Evolutionary conservation across 2,329 filamentous ascomycete species (phyloP).

Genomic region (Byssothecium circinans): DNA sequence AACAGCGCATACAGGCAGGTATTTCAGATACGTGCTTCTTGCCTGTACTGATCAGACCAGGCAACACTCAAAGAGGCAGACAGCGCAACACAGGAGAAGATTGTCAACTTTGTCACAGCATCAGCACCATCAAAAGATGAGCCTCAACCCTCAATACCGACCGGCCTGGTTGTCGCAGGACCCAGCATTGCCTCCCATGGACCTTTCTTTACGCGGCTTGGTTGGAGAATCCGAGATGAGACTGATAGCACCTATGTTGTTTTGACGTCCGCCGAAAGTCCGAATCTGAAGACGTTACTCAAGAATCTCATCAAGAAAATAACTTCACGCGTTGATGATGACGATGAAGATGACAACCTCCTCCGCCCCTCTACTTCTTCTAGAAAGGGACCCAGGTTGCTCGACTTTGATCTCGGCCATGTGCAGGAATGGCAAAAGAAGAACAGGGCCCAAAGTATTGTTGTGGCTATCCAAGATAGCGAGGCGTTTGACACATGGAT

Average conservation of each 20-base stretch:
- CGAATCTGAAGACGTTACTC: slow-evolving; percentile 71
- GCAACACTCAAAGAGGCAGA: slow-evolving; percentile 45
- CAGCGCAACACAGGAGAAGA: slow-evolving; percentile 42
- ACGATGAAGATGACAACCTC: slow-evolving; percentile 52
- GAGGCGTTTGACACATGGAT: slow-evolving; percentile 76
- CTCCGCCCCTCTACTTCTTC: slow-evolving; percentile 17
- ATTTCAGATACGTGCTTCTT: not conserved
- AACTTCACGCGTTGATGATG: slow-evolving; percentile 59
- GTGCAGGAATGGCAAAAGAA: slow-evolving; percentile 62
- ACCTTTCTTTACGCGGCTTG: slow-evolving; percentile 71
- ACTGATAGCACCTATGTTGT: slow-evolving; percentile 62
- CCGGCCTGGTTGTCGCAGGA: slow-evolving; percentile 74
- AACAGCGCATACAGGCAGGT: slow-evolving; percentile 62
- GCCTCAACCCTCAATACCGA: slow-evolving; percentile 58
- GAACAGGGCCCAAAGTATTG: slow-evolving; percentile 60
- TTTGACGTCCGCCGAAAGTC: slow-evolving; percentile 69
- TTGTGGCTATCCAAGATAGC: slow-evolving; percentile 77
- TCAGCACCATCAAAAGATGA: slow-evolving; percentile 22
- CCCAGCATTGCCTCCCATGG: slow-evolving; percentile 77
- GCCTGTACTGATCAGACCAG: slow-evolving; percentile 24
- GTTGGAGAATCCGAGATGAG: slow-evolving; percentile 45
- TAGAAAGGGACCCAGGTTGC: slow-evolving; percentile 63
- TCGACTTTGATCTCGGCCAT: slow-evolving; percentile 78
- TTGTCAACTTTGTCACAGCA: slow-evolving; percentile 44
- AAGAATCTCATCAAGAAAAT: slow-evolving; percentile 73